Evolutionary conservation across 2,329 filamentous ascomycete species (phyloP).

Genomic region (Paecilomyces fulvus): DNA sequence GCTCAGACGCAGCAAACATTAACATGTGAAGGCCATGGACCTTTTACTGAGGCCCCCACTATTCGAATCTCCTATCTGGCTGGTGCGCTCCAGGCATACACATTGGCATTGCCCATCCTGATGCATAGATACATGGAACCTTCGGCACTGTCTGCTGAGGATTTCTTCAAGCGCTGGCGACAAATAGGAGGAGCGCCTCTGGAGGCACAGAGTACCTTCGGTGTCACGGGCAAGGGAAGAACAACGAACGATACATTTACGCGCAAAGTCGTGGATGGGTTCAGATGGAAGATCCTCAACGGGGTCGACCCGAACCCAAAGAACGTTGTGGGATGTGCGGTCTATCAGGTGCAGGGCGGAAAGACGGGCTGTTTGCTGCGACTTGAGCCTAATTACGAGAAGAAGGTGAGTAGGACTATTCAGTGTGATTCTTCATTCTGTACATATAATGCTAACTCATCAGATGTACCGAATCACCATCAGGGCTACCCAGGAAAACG

Average conservation of each 20-base stretch:
- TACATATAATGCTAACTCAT: constrained; percentile 3
- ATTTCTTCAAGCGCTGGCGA: constrained; percentile 99
- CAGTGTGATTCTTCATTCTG: neutral
- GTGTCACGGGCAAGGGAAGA: constrained; percentile 50
- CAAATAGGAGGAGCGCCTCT: constrained; percentile 85
- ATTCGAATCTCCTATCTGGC: constrained; percentile 92
- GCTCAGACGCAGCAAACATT: constrained; percentile 86
- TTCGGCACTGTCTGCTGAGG: constrained; percentile 74
- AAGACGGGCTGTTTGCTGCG: constrained; percentile 92
- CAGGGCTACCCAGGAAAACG: constrained; percentile 82
- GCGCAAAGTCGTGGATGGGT: constrained; percentile 65
- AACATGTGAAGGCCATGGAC: constrained; percentile 78
- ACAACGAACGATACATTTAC: constrained; percentile 66
- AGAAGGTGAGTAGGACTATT: constrained; percentile 57
- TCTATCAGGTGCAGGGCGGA: constrained; percentile 68
- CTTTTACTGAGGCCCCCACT: constrained; percentile 78
- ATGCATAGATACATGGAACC: constrained; percentile 97
- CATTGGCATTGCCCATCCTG: constrained; percentile 77
- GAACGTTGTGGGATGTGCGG: constrained; percentile 83
- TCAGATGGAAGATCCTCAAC: constrained; percentile 79
- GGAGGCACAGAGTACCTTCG: constrained; percentile 83
- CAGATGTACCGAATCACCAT: constrained; percentile 96
- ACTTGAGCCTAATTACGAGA: constrained; percentile 87
- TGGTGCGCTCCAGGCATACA: constrained; percentile 84
- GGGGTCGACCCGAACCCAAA: constrained; percentile 85